Percentiles rank a stretch among this genome's conserved stretches.
Conservation (phyloP, 2,329 filamentous ascomycete species). For the Niveomyces coronatus region DNA sequence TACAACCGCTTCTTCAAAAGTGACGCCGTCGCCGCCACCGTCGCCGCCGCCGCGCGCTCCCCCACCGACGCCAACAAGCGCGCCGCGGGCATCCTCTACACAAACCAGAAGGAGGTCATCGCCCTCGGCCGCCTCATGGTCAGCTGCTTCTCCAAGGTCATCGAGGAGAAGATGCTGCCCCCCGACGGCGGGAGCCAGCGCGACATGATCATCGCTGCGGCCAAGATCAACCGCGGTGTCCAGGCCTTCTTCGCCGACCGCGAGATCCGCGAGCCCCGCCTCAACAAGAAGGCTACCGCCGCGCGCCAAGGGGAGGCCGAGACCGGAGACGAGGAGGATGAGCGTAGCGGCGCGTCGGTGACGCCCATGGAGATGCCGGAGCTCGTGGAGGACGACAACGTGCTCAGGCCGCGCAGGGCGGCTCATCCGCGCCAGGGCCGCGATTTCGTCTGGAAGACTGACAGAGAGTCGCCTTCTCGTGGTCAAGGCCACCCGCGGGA, state of each 20-base stretch:
- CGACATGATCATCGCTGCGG: constrained; percentile 22
- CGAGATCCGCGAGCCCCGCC: constrained; percentile 23
- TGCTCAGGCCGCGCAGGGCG: not conserved
- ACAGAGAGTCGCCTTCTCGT: too few relatives aligned
- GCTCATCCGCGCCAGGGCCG: constrained; percentile 14
- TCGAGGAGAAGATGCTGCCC: constrained; percentile 29
- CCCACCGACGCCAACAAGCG: constrained; percentile 13
- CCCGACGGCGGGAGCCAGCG: constrained; percentile 22
- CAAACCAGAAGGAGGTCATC: constrained; percentile 30
- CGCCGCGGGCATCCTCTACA: constrained; percentile 18
- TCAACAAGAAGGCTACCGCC: constrained; percentile 11
- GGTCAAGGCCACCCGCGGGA: too few relatives aligned
- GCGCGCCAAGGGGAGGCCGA: constrained; percentile 15
- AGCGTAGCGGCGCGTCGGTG: not conserved
- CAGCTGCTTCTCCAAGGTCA: constrained; percentile 32
- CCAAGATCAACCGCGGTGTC: constrained; percentile 28
- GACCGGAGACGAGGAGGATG: not conserved
- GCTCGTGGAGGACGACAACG: not conserved
- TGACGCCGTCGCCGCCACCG: constrained; percentile 14
- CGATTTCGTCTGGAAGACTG: constrained; percentile 25
- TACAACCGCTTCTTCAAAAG: constrained; percentile 26
- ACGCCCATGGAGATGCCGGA: constrained; percentile 3
- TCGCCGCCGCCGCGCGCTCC: constrained; percentile 14
- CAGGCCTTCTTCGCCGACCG: constrained; percentile 25
- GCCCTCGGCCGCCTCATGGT: constrained; percentile 36